phyloP scores from a whole-genome alignment of 805 yeast genomes.

The Monosporozyma aquatica region DNA sequence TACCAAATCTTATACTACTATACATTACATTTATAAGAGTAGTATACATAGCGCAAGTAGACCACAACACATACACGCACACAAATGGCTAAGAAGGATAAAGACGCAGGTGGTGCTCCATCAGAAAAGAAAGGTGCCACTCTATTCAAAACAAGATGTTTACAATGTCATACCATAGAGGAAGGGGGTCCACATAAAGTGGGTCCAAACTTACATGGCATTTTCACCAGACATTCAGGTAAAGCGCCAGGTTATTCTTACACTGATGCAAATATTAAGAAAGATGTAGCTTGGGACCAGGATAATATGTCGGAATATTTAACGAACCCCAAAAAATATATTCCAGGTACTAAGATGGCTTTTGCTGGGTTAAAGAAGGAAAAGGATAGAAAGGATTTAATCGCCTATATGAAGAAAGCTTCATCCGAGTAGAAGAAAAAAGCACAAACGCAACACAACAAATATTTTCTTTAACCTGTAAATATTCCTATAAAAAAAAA shows the following conservation, averaged over 20 bases:
- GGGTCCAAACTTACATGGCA: constrained; percentile 96
- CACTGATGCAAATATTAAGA: constrained; percentile 97
- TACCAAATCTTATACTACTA: too few species aligned
- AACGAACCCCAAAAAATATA: constrained; percentile 99
- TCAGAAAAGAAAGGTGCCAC: constrained; percentile 89
- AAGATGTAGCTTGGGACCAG: constrained; percentile 81
- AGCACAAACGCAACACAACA: too few species aligned
- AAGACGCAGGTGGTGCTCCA: constrained; percentile 5
- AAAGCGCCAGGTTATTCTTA: constrained; percentile 86
- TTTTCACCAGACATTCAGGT: constrained; percentile 89
- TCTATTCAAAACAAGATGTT: constrained; percentile 96
- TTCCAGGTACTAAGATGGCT: constrained; percentile 99
- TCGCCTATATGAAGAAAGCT: constrained; percentile 67
- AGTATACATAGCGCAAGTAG: neutral
- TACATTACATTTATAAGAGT: too few species aligned
- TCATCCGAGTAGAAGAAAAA: constrained; percentile 18
- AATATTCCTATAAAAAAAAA: neutral
- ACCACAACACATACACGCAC: neutral
- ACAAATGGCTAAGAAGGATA: neutral
- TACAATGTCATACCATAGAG: constrained; percentile 97
- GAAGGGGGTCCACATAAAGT: constrained; percentile 96
- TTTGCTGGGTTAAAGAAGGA: constrained; percentile 99
- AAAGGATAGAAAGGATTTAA: constrained; percentile 95
- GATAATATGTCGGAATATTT: constrained; percentile 90
- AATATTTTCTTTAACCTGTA: neutral